These are phyloP conservation scores for Uronychia binucleata DNA, from an alignment of 73 alveolate species.

Conservation along the genomic window DNA sequence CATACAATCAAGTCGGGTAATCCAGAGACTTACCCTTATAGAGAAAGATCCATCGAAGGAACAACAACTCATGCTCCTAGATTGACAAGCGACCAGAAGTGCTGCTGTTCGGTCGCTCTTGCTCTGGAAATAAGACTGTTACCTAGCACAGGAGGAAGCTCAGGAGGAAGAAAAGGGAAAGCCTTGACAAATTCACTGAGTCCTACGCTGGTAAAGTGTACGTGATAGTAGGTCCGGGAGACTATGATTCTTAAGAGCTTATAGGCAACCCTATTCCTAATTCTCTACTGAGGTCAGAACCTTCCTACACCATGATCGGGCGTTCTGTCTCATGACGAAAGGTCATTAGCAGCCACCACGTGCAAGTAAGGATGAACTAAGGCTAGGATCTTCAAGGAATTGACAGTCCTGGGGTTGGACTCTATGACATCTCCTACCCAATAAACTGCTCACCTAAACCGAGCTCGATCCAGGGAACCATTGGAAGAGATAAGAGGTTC, in stretches of 20 bases:
- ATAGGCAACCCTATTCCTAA: neutral
- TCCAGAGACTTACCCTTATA: neutral
- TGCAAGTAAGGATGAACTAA: neutral
- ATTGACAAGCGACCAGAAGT: neutral
- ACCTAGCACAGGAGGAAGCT: neutral
- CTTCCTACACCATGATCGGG: neutral
- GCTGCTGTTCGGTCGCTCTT: neutral
- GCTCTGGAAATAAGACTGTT: neutral
- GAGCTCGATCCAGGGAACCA: neutral
- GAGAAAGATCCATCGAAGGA: neutral
- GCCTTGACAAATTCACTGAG: neutral
- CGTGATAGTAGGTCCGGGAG: neutral
- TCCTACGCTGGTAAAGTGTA: neutral
- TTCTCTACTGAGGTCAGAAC: neutral
- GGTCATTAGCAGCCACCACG: neutral
- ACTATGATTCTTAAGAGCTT: neutral
- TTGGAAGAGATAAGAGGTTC: neutral
- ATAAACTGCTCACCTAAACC: neutral
- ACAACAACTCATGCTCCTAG: neutral
- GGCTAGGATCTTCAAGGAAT: neutral
- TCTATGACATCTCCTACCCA: neutral
- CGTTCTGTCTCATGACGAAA: neutral
- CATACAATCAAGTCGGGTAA: too few species aligned
- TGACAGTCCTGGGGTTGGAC: neutral
- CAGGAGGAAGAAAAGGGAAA: neutral